A percentile compares a stretch with the other conserved stretches of the same genome.
These are phyloP conservation scores for Colletotrichum cereale DNA, from an alignment of 2,329 filamentous ascomycete genomes.

Conservation along the genomic window DNA sequence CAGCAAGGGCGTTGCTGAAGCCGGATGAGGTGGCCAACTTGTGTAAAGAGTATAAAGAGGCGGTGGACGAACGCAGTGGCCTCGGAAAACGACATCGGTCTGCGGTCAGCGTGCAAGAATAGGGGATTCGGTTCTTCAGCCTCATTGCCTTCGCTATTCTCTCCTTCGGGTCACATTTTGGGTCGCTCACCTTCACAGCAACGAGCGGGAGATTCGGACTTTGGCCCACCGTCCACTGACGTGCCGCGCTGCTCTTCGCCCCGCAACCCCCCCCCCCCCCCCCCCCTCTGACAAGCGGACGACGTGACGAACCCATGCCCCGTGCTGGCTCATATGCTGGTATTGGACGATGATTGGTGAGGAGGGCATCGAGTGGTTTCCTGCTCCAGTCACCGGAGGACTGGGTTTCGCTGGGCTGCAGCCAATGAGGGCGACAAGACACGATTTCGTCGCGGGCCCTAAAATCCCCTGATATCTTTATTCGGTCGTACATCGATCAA, in stretches of 20 bases:
- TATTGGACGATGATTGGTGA: constrained; percentile 41
- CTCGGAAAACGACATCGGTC: neutral
- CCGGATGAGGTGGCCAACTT: constrained; percentile 30
- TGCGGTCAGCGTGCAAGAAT: neutral
- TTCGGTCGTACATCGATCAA: constrained; percentile 27
- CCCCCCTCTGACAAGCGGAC: constrained; percentile 24
- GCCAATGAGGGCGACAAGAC: constrained; percentile 33
- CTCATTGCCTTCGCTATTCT: constrained; percentile 22
- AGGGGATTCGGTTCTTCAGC: constrained; percentile 22
- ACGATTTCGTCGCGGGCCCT: constrained; percentile 29
- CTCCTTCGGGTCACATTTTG: constrained; percentile 20
- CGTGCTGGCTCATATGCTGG: constrained; percentile 37
- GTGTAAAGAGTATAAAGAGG: constrained; percentile 37
- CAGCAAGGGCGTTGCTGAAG: constrained; percentile 40
- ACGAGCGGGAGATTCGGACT: constrained; percentile 9
- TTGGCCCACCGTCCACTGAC: constrained; percentile 20
- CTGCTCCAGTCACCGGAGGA: constrained; percentile 19
- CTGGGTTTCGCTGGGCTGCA: constrained; percentile 16
- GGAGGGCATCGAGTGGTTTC: constrained; percentile 33
- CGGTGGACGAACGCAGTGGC: constrained; percentile 35
- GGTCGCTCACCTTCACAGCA: constrained; percentile 11
- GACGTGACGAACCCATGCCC: constrained; percentile 42
- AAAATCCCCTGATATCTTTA: constrained; percentile 28
- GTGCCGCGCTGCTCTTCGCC: constrained; percentile 28
- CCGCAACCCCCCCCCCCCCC: constrained; percentile 36